Conservation (phyloP, 768 basidiomycete genomes). For the Collybia sordida region DNA sequence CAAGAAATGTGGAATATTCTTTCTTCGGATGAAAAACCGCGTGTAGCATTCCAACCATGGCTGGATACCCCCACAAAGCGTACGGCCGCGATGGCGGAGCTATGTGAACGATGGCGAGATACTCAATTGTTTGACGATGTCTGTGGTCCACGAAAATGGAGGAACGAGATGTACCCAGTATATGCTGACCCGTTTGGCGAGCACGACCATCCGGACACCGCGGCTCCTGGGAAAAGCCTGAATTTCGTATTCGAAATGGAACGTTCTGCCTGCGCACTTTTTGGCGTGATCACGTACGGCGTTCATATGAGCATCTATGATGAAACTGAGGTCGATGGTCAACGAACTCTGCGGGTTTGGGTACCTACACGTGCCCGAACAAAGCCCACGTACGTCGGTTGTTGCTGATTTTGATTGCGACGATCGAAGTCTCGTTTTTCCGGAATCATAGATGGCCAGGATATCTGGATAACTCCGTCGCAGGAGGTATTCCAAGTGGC, state of each 20-base stretch:
- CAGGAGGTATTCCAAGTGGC: slow-evolving; percentile 88
- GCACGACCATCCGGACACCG: slow-evolving; percentile 44
- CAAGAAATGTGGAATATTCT: slow-evolving; percentile 38
- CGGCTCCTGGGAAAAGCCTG: slow-evolving; percentile 27
- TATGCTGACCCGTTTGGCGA: slow-evolving; percentile 69
- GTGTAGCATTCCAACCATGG: slow-evolving; percentile 51
- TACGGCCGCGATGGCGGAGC: slow-evolving; percentile 56
- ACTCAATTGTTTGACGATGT: slow-evolving; percentile 56
- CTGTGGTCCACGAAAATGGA: slow-evolving; percentile 80
- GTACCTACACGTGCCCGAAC: slow-evolving; percentile 81
- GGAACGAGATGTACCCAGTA: slow-evolving; percentile 79
- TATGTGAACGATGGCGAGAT: slow-evolving; percentile 80
- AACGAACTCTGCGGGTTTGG: slow-evolving; percentile 66
- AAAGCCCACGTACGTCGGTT: slow-evolving; percentile 77
- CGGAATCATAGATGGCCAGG: slow-evolving; percentile 67
- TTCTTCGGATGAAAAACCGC: slow-evolving; percentile 16
- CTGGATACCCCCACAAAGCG: slow-evolving; percentile 59
- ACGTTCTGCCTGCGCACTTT: slow-evolving; percentile 83
- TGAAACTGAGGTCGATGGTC: slow-evolving; percentile 32
- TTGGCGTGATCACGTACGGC: slow-evolving; percentile 89
- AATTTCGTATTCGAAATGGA: slow-evolving; percentile 91
- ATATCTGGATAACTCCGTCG: slow-evolving; percentile 86
- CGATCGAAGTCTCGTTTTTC: background rate
- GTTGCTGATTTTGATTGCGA: background rate
- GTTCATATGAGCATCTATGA: slow-evolving; percentile 86